Evolutionary conservation across 2,329 filamentous ascomycete genomes (phyloP).

Genomic region (Juglanconis juglandina): DNA sequence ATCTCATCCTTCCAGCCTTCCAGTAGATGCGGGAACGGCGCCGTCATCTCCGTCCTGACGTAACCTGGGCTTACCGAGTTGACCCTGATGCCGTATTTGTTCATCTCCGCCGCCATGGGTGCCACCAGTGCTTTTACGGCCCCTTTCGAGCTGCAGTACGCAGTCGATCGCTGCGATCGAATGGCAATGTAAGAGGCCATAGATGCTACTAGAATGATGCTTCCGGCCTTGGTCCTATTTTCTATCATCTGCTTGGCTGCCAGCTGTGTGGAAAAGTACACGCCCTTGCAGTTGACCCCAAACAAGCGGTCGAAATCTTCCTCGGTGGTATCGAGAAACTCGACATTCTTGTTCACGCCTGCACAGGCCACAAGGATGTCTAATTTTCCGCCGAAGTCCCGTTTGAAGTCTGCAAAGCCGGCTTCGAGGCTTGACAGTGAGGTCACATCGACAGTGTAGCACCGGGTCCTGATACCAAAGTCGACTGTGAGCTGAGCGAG

Average conservation of each 20-base stretch:
- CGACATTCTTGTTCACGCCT: conserved; percentile 41
- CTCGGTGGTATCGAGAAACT: conserved; percentile 42
- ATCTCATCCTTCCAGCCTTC: conserved; percentile 47
- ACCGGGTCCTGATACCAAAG: conserved; percentile 37
- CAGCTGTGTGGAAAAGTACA: conserved; percentile 44
- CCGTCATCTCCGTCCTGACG: conserved; percentile 33
- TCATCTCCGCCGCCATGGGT: conserved; percentile 43
- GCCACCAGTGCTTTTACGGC: conserved; percentile 45
- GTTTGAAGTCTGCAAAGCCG: conserved; percentile 29
- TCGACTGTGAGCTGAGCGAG: conserved; percentile 39
- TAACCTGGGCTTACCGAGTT: conserved; percentile 41
- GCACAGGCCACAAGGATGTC: conserved; percentile 44
- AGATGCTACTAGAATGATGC: conserved; percentile 51
- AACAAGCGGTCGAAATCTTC: conserved; percentile 39
- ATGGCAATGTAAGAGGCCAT: conserved; percentile 52
- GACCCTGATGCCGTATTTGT: conserved; percentile 36
- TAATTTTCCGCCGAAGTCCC: conserved; percentile 31
- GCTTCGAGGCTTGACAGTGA: conserved; percentile 26
- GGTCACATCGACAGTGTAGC: conserved; percentile 40
- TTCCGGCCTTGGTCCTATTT: conserved; percentile 47
- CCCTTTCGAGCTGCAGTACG: conserved; percentile 46
- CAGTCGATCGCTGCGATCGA: conserved; percentile 43
- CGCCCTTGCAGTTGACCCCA: conserved; percentile 40
- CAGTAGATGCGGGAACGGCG: conserved; percentile 41
- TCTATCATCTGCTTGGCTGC: conserved; percentile 49